These are phyloP conservation scores for Teratosphaeria gauchensis DNA, from an alignment of 2,329 filamentous ascomycete species.

Conservation along the genomic window DNA sequence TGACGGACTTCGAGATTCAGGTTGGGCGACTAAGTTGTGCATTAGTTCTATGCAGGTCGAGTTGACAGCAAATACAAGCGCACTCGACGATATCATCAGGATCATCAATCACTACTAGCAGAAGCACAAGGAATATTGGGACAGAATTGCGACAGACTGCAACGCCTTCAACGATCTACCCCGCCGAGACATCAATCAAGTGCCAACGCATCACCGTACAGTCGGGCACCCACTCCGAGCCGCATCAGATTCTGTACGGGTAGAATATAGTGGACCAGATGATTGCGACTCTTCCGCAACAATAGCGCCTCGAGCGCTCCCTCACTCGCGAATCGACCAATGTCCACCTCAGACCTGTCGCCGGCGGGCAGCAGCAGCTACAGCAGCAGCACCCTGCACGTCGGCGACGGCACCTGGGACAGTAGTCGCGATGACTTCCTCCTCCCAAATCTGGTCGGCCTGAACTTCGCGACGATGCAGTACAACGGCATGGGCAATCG, in stretches of 20 bases:
- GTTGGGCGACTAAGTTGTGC: not conserved
- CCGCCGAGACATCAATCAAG: not conserved
- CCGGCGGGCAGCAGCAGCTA: conserved; percentile 65
- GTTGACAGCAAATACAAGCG: not conserved
- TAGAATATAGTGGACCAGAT: not conserved
- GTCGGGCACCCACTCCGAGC: not conserved
- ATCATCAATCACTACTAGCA: not conserved
- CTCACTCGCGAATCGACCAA: not conserved
- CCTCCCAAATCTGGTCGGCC: conserved; percentile 63
- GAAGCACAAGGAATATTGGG: not conserved
- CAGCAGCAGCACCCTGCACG: conserved; percentile 61
- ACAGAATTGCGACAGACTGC: not conserved
- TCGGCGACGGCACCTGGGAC: conserved; percentile 80
- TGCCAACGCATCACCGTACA: not conserved
- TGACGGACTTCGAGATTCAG: not conserved
- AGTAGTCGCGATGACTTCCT: conserved; percentile 67
- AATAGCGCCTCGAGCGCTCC: not conserved
- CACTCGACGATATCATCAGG: not conserved
- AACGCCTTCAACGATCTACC: not conserved
- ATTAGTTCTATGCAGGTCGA: not conserved
- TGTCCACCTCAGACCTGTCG: conserved; percentile 38
- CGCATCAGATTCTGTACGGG: not conserved
- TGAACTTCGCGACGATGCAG: conserved; percentile 73
- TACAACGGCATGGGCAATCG: conserved; percentile 86
- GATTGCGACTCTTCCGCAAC: not conserved